Evolutionary conservation across 805 yeast genomes (phyloP).

Genomic region (Schizosaccharomyces japonicus): DNA sequence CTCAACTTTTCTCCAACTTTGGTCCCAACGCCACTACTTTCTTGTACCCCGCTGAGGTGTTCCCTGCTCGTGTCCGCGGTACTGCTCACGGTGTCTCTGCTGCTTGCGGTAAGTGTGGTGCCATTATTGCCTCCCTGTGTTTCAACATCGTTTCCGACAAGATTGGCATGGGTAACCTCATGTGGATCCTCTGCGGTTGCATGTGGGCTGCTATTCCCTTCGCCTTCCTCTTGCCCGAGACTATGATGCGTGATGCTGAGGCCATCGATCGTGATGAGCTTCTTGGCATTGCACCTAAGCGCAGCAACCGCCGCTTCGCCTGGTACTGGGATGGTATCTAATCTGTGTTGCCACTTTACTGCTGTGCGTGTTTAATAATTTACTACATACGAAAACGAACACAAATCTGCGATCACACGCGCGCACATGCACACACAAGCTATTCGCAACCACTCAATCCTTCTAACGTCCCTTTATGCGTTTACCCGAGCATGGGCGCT

Average conservation of each 20-base stretch:
- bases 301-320: not conserved
- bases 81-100: slow-evolving; percentile 91
- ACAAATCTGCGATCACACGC: too few species aligned
- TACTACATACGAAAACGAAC: too few species aligned
- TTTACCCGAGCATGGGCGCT: too few species aligned
- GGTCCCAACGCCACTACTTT: slow-evolving; percentile 88
- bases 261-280: slow-evolving; percentile 14
- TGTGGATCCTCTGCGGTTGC: slow-evolving; percentile 81
- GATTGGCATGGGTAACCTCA: slow-evolving; percentile 78
- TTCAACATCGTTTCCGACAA: slow-evolving; percentile 17
- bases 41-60: slow-evolving; percentile 73
- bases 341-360: too few species aligned
- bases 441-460: too few species aligned
- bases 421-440: too few species aligned
- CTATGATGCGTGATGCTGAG: slow-evolving; percentile 76
- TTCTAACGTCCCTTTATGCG: too few species aligned
- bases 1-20: slow-evolving; percentile 73
- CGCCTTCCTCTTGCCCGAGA: slow-evolving; percentile 58
- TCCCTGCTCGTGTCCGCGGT: slow-evolving; percentile 88
- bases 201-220: slow-evolving; percentile 56
- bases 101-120: slow-evolving; percentile 79
- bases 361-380: too few species aligned
- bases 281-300: not conserved
- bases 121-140: slow-evolving; percentile 33
- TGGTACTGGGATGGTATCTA: not conserved